Percentiles rank a stretch among this genome's conserved stretches.
phyloP scores from a whole-genome alignment of 805 yeast species.

The Candida arabinofermentans region DNA sequence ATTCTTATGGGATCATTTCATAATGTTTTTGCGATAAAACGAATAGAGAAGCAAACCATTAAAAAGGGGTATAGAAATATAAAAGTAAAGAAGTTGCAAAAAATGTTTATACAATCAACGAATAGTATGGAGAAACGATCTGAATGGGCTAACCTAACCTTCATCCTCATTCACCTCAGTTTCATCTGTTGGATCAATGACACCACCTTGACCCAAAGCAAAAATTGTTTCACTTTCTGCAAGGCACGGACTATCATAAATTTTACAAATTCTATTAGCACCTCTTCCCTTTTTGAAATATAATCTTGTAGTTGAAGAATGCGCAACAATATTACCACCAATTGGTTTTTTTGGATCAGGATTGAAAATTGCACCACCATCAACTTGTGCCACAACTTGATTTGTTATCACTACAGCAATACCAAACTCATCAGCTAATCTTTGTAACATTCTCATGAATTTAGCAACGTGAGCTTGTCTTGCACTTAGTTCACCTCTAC shows the following conservation, averaged over 20 bases:
- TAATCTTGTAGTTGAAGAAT: constrained; percentile 90
- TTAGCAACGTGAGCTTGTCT: constrained; percentile 93
- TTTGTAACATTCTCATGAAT: constrained; percentile 85
- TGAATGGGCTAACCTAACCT: neutral
- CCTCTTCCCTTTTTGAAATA: constrained; percentile 88
- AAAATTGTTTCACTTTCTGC: constrained; percentile 95
- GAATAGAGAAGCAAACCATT: too few relatives aligned
- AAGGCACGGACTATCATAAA: constrained; percentile 93
- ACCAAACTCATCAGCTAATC: constrained; percentile 96
- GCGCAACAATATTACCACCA: constrained; percentile 97
- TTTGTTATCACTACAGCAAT: constrained; percentile 94
- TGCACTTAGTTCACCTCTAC: constrained; percentile 93
- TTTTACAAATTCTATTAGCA: constrained; percentile 89
- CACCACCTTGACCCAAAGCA: constrained; percentile 95
- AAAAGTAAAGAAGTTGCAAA: neutral
- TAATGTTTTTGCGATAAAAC: too few relatives aligned
- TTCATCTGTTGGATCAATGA: constrained; percentile 79
- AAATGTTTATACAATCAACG: neutral
- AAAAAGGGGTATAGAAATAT: neutral
- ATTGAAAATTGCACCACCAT: constrained; percentile 78
- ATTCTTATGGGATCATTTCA: too few relatives aligned
- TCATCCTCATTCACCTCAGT: constrained; percentile 52
- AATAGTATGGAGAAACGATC: neutral
- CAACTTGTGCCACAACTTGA: constrained; percentile 98
- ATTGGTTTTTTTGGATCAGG: constrained; percentile 98